Conservation (phyloP, 768 basidiomycete species). For the Mrakia gelida region DNA sequence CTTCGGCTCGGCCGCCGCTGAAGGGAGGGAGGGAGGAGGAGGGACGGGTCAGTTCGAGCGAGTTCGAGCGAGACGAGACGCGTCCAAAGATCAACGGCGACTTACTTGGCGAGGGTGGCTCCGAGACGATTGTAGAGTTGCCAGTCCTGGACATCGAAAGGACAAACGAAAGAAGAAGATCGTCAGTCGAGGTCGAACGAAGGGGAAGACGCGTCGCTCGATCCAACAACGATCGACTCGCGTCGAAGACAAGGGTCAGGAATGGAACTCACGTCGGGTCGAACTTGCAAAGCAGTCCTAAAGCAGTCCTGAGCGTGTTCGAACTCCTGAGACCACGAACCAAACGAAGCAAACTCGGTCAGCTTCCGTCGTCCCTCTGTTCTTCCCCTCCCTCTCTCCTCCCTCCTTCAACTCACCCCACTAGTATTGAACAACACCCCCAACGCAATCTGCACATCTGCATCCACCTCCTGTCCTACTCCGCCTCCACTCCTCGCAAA, state of each 20-base stretch:
- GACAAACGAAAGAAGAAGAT: no score
- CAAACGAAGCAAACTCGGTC: neutral
- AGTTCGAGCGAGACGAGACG: no score
- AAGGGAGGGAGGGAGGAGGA: neutral
- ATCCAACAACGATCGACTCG: no score
- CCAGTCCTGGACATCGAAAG: slow-evolving; percentile 55
- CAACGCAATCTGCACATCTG: slow-evolving; percentile 91
- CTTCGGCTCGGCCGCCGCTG: slow-evolving; percentile 59
- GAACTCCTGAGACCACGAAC: slow-evolving; percentile 63
- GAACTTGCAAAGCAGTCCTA: slow-evolving; percentile 72
- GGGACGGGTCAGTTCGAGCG: neutral
- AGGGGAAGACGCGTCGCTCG: no score
- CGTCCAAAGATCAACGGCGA: neutral
- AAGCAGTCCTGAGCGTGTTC: slow-evolving; percentile 92
- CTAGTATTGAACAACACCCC: slow-evolving; percentile 88
- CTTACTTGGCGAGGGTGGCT: slow-evolving; percentile 77
- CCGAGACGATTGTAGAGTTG: slow-evolving; percentile 88
- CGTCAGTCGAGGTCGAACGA: no score
- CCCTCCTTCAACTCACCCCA: slow-evolving; percentile 55
- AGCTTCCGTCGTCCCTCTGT: neutral
- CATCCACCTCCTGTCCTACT: slow-evolving; percentile 57
- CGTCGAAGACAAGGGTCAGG: no score
- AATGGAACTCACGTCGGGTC: slow-evolving; percentile 55
- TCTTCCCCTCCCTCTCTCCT: no score
- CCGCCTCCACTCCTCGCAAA: slow-evolving; percentile 61